Conservation (phyloP, 2,329 filamentous ascomycete genomes). For the Orbilia quercus region DNA sequence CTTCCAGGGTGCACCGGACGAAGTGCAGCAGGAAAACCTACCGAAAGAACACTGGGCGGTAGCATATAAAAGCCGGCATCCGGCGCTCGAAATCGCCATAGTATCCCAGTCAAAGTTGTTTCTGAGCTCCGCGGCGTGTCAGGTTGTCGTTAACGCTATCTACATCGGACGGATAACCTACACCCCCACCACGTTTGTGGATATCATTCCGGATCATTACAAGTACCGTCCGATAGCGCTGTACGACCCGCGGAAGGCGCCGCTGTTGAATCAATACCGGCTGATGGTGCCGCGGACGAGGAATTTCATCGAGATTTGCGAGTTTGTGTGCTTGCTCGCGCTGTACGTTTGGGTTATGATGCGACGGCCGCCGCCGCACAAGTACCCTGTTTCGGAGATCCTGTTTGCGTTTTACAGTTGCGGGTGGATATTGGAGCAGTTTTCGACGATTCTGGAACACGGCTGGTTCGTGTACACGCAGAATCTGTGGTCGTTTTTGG, state of each 20-base stretch:
- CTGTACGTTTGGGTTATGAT: constrained; percentile 80
- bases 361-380: constrained; percentile 69
- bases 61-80: constrained; percentile 64
- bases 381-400: constrained; percentile 71
- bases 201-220: constrained; percentile 86
- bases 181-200: constrained; percentile 82
- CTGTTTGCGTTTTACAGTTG: constrained; percentile 78
- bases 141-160: constrained; percentile 83
- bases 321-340: constrained; percentile 76
- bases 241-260: constrained; percentile 80
- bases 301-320: constrained; percentile 77
- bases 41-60: constrained; percentile 66
- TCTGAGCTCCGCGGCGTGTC: constrained; percentile 79
- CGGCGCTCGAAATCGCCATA: constrained; percentile 84
- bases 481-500: constrained; percentile 88
- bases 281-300: constrained; percentile 83
- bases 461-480: constrained; percentile 84
- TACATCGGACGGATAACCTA: constrained; percentile 84
- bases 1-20: constrained; percentile 81
- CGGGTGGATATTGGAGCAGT: constrained; percentile 82
- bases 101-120: constrained; percentile 83
- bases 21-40: constrained; percentile 71
- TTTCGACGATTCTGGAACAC: constrained; percentile 80
- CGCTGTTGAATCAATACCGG: constrained; percentile 84
- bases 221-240: constrained; percentile 84